phyloP scores from a whole-genome alignment of 805 yeast genomes.

The Suhomyces sp. region DNA sequence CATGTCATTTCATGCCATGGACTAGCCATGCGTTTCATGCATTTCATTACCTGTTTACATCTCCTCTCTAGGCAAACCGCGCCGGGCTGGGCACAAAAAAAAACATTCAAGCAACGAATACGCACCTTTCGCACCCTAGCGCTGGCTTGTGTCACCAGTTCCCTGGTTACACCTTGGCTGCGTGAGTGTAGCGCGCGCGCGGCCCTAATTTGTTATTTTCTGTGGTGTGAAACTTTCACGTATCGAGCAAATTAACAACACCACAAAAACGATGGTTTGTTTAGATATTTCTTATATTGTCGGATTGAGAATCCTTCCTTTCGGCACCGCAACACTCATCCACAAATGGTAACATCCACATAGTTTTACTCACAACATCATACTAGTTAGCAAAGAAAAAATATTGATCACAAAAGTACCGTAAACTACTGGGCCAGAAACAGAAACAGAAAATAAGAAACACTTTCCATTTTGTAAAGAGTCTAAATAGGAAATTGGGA shows the following conservation, averaged over 20 bases:
- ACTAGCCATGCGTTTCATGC: not conserved
- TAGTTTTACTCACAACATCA: not conserved
- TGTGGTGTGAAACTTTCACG: not conserved
- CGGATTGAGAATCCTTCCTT: not conserved
- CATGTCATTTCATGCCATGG: not conserved
- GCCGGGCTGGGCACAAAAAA: not conserved
- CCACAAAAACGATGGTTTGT: conserved; percentile 4
- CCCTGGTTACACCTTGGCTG: not conserved
- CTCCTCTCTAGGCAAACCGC: not conserved
- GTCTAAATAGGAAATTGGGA: not conserved
- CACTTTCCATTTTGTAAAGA: not conserved
- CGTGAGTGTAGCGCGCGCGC: not conserved
- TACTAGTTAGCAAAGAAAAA: not conserved
- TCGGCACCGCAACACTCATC: not conserved
- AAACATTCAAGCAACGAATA: not conserved
- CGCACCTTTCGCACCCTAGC: not conserved
- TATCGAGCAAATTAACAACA: conserved; percentile 5
- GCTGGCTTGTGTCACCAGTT: conserved; percentile 1
- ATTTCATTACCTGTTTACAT: not conserved
- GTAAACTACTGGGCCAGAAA: not conserved
- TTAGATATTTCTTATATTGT: conserved; percentile 4
- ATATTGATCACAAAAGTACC: not conserved
- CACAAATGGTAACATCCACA: conserved; percentile 1
- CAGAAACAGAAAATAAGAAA: conserved; percentile 2
- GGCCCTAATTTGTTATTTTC: not conserved